Percentiles rank a stretch among this genome's conserved stretches.
phyloP scores from a whole-genome alignment of 805 yeast species.

The Yamadazyma sp. region DNA sequence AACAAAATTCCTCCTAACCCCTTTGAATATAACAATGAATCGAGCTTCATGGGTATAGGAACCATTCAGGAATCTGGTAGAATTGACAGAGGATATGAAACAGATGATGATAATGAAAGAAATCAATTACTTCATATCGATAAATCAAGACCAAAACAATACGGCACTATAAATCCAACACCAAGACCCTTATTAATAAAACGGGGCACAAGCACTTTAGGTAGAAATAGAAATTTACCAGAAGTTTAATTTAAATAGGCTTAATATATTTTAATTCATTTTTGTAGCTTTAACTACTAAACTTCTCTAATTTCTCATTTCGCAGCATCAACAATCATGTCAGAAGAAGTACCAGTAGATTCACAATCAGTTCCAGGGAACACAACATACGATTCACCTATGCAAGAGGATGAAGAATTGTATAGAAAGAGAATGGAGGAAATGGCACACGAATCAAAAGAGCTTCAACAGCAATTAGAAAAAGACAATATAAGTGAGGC shows the following conservation, averaged over 20 bases:
- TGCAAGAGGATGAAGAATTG: slow-evolving; percentile 1
- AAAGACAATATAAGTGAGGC: slow-evolving; percentile 1
- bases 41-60: slow-evolving; percentile 38
- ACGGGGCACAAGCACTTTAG: slow-evolving; percentile 14
- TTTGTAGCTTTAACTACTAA: too few species aligned
- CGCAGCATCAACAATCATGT: too few species aligned
- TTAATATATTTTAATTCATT: too few species aligned
- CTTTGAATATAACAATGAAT: slow-evolving; percentile 11
- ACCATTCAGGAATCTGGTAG: slow-evolving; percentile 17
- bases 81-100: slow-evolving; percentile 41
- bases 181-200: slow-evolving; percentile 8
- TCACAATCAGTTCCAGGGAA: too few species aligned
- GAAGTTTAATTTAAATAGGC: not conserved
- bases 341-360: too few species aligned
- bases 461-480: too few species aligned
- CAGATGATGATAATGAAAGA: slow-evolving; percentile 40
- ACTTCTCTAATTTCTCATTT: too few species aligned
- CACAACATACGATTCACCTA: too few species aligned
- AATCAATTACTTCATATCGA: slow-evolving; percentile 30
- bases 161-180: slow-evolving; percentile 15
- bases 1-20: slow-evolving; percentile 11
- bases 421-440: slow-evolving; percentile 36
- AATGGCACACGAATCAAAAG: slow-evolving; percentile 63
- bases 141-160: slow-evolving; percentile 14
- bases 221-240: slow-evolving; percentile 19